Base-by-base conservation (phyloP, 441 rosid genomes). In the Mallotus japonicus region DNA sequence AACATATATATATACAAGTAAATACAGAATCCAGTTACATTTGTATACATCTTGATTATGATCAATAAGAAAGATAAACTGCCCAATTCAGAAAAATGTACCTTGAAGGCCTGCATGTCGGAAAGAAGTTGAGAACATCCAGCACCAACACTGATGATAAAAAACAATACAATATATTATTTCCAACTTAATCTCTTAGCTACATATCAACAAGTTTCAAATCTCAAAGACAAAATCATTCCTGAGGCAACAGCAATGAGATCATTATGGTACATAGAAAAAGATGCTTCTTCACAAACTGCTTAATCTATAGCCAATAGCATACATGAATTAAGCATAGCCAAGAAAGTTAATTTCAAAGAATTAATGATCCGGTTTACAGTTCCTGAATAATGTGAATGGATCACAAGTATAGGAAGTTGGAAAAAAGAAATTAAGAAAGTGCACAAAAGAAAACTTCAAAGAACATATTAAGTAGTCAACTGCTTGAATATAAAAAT, bases 61-160 rank as follows among this genome's bases (percentile, higher is more conserved):
- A 68, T 55, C 24, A n/a, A 71, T 28, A 63, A 63, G 68, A 42
- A 15, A 51, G n/a, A 75, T 11, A 66, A 68, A 68, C 22, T 62
- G 71, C 62, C 74, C 58, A 61, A 44, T 74, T 68, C 15, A 65
- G 40, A 69, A 71, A 62, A 66, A 58, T 76, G 74, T 69, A 95
- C 98, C 99, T 92, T 92, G 84, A 92, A 95, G 81, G 98, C 99
- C 81, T 95, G 99, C 99, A 95, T 95, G 88, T 95, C 99, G 73
- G 98, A 95, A 64, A 91, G 89, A 75, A 95, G 97, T 83, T 90
- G 99, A 84, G 99, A 95, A 81, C 99, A 92, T 63, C 97, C 99
- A 84, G 98, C 99, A 79, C 99, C 99, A 76, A 95, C 92, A 85
- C 99, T 95, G 86, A 77, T 69, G 81, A 86, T 42, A 76, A 64